Evolutionary conservation across 1,284 basidiomycete genomes (phyloP).

Genomic region (Malassezia globosa): DNA sequence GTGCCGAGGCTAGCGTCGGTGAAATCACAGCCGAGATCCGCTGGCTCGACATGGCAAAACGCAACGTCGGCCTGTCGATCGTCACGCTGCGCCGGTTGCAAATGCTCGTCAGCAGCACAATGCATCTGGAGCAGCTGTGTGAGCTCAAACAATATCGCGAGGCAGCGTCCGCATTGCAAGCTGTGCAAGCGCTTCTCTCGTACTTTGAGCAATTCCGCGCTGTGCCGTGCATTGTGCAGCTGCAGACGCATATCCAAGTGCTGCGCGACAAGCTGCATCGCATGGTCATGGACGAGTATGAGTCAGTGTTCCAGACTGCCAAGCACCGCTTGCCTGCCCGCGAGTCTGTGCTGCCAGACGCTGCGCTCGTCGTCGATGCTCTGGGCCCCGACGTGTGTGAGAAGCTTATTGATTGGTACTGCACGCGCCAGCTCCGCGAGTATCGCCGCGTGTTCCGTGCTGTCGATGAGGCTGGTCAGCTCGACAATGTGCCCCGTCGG

Average conservation of each 20-base stretch:
- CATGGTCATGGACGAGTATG: slow-evolving; percentile 36
- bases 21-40: slow-evolving; percentile 96
- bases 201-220: slow-evolving; percentile 33
- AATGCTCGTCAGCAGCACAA: slow-evolving; percentile 37
- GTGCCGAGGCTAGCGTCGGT: slow-evolving; percentile 81
- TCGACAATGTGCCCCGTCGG: slow-evolving; percentile 84
- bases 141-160: slow-evolving; percentile 31
- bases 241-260: slow-evolving; percentile 28
- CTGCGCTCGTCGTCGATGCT: slow-evolving; percentile 39
- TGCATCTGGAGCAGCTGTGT: slow-evolving; percentile 36
- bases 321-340: slow-evolving; percentile 23
- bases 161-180: slow-evolving; percentile 37
- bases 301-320: slow-evolving; percentile 32
- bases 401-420: slow-evolving; percentile 77
- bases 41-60: slow-evolving; percentile 82
- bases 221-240: slow-evolving; percentile 32
- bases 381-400: slow-evolving; percentile 42
- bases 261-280: slow-evolving; percentile 27
- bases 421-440: slow-evolving; percentile 79
- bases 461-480: slow-evolving; percentile 63
- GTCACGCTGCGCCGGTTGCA: slow-evolving; percentile 79
- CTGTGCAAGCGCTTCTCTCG: slow-evolving; percentile 35
- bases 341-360: slow-evolving; percentile 31
- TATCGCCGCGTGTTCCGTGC: slow-evolving; percentile 82
- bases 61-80: slow-evolving; percentile 68